These are phyloP conservation scores for Wolfiporia cocos DNA, from an alignment of 1,284 basidiomycete genomes.

Conservation along the genomic window DNA sequence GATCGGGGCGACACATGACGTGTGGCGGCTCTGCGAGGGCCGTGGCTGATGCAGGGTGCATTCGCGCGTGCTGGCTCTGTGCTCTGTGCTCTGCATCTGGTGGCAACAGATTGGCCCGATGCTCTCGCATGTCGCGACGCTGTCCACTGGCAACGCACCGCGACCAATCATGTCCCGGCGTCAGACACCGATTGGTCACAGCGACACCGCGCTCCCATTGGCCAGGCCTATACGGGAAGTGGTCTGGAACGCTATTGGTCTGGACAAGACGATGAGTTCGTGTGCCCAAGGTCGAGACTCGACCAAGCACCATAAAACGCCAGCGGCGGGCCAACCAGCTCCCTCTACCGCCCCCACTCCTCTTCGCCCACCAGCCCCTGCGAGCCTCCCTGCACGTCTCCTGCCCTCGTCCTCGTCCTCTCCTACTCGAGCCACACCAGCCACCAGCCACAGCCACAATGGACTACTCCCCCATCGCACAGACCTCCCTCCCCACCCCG, in stretches of 20 bases:
- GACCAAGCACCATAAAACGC: conserved; percentile 19
- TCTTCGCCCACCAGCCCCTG: conserved; percentile 2
- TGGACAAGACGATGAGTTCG: conserved; percentile 18
- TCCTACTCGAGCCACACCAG: no score
- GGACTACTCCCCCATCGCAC: conserved; percentile 23
- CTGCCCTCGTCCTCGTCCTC: no score
- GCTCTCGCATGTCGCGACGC: neutral
- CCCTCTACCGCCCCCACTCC: conserved; percentile 8
- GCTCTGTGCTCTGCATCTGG: no score
- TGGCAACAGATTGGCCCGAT: no score
- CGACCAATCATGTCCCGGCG: conserved; percentile 9
- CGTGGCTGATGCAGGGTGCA: neutral
- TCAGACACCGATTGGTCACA: conserved; percentile 18
- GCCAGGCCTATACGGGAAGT: conserved; percentile 11
- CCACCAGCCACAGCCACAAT: no score
- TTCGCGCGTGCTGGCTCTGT: no score
- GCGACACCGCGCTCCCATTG: conserved; percentile 16
- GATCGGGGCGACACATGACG: conserved; percentile 1
- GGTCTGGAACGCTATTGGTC: conserved; percentile 25
- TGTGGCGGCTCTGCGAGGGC: neutral
- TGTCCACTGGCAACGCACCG: neutral
- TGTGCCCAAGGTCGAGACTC: conserved; percentile 25
- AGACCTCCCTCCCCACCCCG: conserved; percentile 35
- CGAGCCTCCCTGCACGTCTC: conserved; percentile 1
- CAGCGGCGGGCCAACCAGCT: conserved; percentile 15